These are phyloP conservation scores for Dunaliella salina DNA, from an alignment of 163 green algal species.

Conservation along the genomic window DNA sequence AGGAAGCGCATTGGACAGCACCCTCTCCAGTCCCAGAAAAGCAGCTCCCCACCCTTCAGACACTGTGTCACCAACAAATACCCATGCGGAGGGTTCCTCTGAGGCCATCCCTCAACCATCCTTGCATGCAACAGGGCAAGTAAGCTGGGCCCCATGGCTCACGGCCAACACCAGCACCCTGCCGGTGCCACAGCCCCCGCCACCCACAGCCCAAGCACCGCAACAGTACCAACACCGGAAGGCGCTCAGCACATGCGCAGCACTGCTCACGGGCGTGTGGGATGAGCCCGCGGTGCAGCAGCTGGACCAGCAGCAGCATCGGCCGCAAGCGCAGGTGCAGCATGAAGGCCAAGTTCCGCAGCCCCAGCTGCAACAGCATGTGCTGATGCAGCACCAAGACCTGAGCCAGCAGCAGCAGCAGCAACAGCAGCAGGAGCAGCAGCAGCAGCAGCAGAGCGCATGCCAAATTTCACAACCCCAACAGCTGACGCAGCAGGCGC, in stretches of 20 bases:
- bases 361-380: neutral
- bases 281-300: neutral
- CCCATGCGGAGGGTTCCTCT: too few relatives aligned
- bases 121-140: too few relatives aligned
- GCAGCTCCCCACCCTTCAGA: too few relatives aligned
- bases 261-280: neutral
- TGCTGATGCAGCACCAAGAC: neutral
- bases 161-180: neutral
- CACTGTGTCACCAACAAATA: too few relatives aligned
- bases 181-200: neutral
- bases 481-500: neutral
- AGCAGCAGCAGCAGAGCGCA: too few relatives aligned
- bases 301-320: neutral
- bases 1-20: too few relatives aligned
- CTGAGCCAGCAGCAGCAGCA: conserved; percentile 1
- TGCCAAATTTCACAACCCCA: neutral
- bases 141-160: too few relatives aligned
- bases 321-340: neutral
- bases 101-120: too few relatives aligned
- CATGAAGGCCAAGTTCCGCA: too few relatives aligned
- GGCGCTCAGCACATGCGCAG: neutral
- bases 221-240: neutral
- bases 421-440: neutral
- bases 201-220: neutral
- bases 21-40: too few relatives aligned